Base-by-base conservation (phyloP, 164 flowering plant genomes). In the Nymphaea thermarum region DNA sequence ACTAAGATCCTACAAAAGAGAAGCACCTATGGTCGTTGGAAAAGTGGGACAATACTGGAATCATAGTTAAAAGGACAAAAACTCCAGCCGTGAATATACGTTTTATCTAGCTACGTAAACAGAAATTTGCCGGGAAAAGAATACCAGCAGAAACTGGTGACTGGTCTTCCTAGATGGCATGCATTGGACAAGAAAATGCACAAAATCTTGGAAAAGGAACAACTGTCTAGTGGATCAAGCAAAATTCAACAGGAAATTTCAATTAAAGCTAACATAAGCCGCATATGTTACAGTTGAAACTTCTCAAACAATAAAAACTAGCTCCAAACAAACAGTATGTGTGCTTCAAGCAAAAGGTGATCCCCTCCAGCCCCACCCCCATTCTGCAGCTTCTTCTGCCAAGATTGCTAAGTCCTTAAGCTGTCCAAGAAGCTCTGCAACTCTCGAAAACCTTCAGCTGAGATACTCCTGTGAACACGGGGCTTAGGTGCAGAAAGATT, bases 401-500 rank as follows among this genome's bases (percentile, higher is more conserved):
- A 0, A 8, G 57, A 7, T 15, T 15, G 72, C 81, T 68, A 84
- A 66, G 63, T 75, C 8, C 69, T 78, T 69, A 93, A 79, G 71
- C 80, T 77, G 68, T 90, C 94, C 74, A 93, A 76, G 80, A 85
- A 83, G 83, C 97, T 75, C 70, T 89, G 97, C 84, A 93, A 68
- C 81, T 93, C 97, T 70, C 77, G 85, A 77, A 93, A 72, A 36
- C 96, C 97, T 72, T 91, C 95, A 1, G 96, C 97, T 3, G 96
- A 94, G 44, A 94, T 81, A 79, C 98, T 91, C 67, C 98, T 72
- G 4, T 89, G 94, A 42, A 91, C 95, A 53, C 89, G 78, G 7
- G 82, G 44, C 2, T 93, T 82, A 0, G 96, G 95, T 11, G 76
- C 83, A n/a, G 84, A 77, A 79, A 94, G 75, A 67, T 79, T 89